phyloP scores from a whole-genome alignment of 257 asterid species.

The Buddleja alternifolia region DNA sequence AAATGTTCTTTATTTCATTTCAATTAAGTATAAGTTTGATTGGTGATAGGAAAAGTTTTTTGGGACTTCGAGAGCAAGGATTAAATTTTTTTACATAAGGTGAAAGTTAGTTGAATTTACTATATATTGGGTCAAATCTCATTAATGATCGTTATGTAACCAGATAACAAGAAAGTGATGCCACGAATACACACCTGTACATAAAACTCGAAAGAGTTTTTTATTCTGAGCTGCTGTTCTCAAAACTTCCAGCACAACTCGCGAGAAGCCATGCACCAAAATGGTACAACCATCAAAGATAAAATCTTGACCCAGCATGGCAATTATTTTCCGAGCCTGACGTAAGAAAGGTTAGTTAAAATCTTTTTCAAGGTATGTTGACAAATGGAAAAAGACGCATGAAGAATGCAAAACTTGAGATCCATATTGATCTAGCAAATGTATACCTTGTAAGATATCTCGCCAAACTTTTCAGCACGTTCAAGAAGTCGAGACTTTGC shows the following conservation, averaged over 20 bases:
- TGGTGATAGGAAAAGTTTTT: too few relatives aligned
- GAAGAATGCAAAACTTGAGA: conserved; percentile 6
- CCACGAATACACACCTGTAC: conserved; percentile 63
- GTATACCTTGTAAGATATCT: conserved; percentile 77
- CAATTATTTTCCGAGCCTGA: conserved; percentile 84
- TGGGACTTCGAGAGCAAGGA: neutral
- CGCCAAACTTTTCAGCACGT: conserved; percentile 97
- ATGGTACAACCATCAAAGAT: conserved; percentile 91
- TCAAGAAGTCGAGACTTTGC: conserved; percentile 86
- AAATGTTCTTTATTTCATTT: neutral
- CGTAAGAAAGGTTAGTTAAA: conserved; percentile 21
- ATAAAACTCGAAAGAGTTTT: conserved; percentile 77
- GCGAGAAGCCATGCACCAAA: conserved; percentile 92
- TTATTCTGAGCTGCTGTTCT: conserved; percentile 73
- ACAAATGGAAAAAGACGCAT: conserved; percentile 1
- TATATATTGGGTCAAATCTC: neutral
- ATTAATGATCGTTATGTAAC: neutral
- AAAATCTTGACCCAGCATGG: conserved; percentile 89
- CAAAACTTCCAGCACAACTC: conserved; percentile 84
- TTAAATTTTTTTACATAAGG: neutral
- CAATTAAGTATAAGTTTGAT: neutral
- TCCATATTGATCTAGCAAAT: conserved; percentile 9
- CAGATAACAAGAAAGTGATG: neutral
- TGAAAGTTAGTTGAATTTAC: neutral
- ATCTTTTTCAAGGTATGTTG: conserved; percentile 6